phyloP scores from a whole-genome alignment of 2,329 filamentous ascomycete genomes.

The Alternaria triticimaculans region DNA sequence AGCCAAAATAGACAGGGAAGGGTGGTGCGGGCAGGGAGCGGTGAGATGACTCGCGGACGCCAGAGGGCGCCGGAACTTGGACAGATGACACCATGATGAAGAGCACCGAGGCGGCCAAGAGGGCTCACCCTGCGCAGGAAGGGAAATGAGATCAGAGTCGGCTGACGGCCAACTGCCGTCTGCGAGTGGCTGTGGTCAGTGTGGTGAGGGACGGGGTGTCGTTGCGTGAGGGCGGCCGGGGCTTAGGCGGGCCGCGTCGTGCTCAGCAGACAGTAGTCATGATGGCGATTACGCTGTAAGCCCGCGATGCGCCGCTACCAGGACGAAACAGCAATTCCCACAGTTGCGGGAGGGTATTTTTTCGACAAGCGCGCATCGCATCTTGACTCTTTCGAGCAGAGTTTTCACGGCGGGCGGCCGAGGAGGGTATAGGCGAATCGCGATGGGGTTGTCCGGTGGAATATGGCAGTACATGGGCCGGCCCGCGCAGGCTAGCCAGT shows the following conservation, averaged over 20 bases:
- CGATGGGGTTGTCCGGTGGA: constrained; percentile 19
- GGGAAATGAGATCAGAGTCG: constrained; percentile 30
- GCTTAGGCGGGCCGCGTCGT: constrained; percentile 7
- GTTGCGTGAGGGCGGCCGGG: neutral
- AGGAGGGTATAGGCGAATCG: constrained; percentile 30
- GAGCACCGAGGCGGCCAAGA: constrained; percentile 21
- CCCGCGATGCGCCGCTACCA: constrained; percentile 15
- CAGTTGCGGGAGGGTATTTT: constrained; percentile 9
- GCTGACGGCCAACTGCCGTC: constrained; percentile 30
- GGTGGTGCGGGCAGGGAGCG: constrained; percentile 31
- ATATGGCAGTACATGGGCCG: constrained; percentile 38
- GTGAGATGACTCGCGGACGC: constrained; percentile 48
- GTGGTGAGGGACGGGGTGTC: constrained; percentile 6
- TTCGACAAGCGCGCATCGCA: constrained; percentile 15
- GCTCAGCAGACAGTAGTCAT: constrained; percentile 25
- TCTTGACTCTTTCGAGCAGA: constrained; percentile 33
- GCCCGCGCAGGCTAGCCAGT: constrained; percentile 39
- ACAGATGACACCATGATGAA: constrained; percentile 44
- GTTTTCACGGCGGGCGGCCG: constrained; percentile 24
- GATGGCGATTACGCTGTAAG: constrained; percentile 20
- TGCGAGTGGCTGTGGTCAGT: constrained; percentile 13
- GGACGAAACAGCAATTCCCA: constrained; percentile 2
- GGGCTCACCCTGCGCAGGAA: constrained; percentile 25
- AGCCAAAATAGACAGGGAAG: constrained; percentile 32
- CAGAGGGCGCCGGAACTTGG: constrained; percentile 34